phyloP scores from a whole-genome alignment of 768 basidiomycete species.

The button mushroom (Agaricus bisporus) region DNA sequence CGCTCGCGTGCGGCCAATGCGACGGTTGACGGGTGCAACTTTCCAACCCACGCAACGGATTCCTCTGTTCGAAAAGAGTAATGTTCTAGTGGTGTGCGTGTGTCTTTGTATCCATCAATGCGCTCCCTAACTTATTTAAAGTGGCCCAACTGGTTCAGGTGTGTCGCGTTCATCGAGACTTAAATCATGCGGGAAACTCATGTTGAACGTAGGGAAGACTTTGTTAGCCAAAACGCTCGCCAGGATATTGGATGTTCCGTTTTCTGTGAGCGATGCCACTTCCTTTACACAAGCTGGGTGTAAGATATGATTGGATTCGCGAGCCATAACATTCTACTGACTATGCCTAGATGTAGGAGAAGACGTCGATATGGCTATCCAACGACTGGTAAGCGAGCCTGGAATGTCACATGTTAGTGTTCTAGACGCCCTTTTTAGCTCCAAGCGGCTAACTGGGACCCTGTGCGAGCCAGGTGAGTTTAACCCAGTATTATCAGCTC shows the following conservation, averaged over 20 bases:
- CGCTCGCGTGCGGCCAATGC: slow-evolving; percentile 60
- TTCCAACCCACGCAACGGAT: slow-evolving; percentile 37
- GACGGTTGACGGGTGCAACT: slow-evolving; percentile 27
- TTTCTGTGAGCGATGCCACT: slow-evolving; percentile 90
- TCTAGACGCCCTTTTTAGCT: slow-evolving; percentile 36
- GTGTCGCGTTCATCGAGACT: slow-evolving; percentile 10
- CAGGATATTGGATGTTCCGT: slow-evolving; percentile 86
- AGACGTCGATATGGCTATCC: slow-evolving; percentile 90
- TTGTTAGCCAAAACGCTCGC: slow-evolving; percentile 89
- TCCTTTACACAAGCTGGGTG: slow-evolving; percentile 90
- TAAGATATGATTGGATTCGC: slow-evolving; percentile 28
- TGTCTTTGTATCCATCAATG: background rate
- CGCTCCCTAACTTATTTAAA: slow-evolving; percentile 17
- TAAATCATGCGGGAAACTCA: background rate
- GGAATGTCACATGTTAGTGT: background rate
- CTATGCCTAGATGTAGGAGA: slow-evolving; percentile 77
- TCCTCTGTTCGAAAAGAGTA: slow-evolving; percentile 87
- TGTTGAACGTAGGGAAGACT: slow-evolving; percentile 64
- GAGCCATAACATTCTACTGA: slow-evolving; percentile 12
- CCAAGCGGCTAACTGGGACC: slow-evolving; percentile 89
- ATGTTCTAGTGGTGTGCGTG: slow-evolving; percentile 81
- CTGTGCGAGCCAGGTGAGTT: slow-evolving; percentile 70
- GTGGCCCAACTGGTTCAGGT: slow-evolving; percentile 88
- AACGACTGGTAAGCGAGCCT: slow-evolving; percentile 56
- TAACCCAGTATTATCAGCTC: background rate